Base-by-base conservation (phyloP, 2,329 filamentous ascomycete genomes). In the Cordyceps cicadae region DNA sequence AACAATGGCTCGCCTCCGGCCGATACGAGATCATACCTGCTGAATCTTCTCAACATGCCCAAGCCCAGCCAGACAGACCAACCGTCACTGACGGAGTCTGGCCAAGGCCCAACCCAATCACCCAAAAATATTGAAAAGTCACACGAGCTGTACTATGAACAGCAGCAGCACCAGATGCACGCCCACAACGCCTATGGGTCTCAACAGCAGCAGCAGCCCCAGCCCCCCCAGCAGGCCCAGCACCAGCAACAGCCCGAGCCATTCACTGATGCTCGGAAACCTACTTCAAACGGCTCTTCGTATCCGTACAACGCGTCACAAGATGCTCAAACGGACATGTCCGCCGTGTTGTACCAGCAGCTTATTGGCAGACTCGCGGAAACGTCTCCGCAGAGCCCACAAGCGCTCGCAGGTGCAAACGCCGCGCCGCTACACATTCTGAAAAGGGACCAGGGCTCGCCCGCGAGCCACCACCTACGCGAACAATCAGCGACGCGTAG, bases 1-100 rank as follows among this genome's bases (percentile, higher is more conserved):
- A 77, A 74, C 64, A 73, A 77, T 29, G 76, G 77, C 39, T 77
- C 82, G 49, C 82, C 84, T 58, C 75, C 82, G 24, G 81, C 85
- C 52, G 87, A 91, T 71, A 90, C 92, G 5, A 89, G 95, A 73
- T 87, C 93, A 64, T 89, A 94, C 70, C 80, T 99, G 53, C 84
- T 97, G 64, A 88, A 90, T 67, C 80, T 97, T 62, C 82, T 99
- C 64, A 94, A 92, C 69, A 87, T 88, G 54, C 86, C 89, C 57
- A 92, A 87, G 75, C 84, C 85, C 14, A 78, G 80, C 62, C 84
- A 87, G 71, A 78, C 76, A 53, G 82, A 86, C 52, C 75, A 76
- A 64, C 74, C 57, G 11, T 15, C 60, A 58, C 56, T 77, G 63
- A 69, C 71, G 57, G 79, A 81, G 63, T 68, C 74, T 14, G 71